A percentile compares a stretch with the other conserved stretches of the same genome.
These are phyloP conservation scores for Pterulicium gracile DNA, from an alignment of 1,284 basidiomycete genomes.

Conservation along the genomic window DNA sequence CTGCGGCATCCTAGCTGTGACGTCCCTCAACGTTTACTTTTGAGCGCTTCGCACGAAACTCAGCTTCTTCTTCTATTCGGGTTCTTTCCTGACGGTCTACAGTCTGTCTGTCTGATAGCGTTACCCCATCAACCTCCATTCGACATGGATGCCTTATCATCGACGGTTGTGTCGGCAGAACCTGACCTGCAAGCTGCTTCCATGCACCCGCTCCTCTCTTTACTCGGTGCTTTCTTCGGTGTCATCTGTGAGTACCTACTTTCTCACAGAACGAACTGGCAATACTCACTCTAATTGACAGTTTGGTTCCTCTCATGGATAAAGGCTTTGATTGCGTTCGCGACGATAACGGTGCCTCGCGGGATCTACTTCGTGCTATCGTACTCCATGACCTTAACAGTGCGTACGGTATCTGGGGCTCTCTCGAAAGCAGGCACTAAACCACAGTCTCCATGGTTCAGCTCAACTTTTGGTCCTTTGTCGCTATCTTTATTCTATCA, in stretches of 20 bases:
- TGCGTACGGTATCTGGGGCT: slow-evolving; percentile 20
- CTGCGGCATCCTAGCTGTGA: too few relatives aligned
- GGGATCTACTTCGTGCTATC: slow-evolving; percentile 71
- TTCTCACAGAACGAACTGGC: too few relatives aligned
- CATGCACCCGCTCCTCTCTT: slow-evolving; percentile 54
- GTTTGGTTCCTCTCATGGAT: slow-evolving; percentile 77
- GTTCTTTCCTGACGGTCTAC: too few relatives aligned
- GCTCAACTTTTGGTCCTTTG: slow-evolving; percentile 85
- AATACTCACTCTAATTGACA: too few relatives aligned
- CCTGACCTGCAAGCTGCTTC: not conserved
- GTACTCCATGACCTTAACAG: slow-evolving; percentile 82
- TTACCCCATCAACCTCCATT: too few relatives aligned
- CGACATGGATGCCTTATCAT: too few relatives aligned
- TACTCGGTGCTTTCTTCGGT: slow-evolving; percentile 79
- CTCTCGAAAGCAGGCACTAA: not conserved
- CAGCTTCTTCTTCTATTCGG: too few relatives aligned
- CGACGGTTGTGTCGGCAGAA: too few relatives aligned
- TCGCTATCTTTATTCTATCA: slow-evolving; percentile 60
- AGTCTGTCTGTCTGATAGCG: too few relatives aligned
- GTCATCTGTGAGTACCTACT: slow-evolving; percentile 59
- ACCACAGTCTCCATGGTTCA: too few relatives aligned
- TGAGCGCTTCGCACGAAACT: too few relatives aligned
- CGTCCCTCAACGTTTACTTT: too few relatives aligned
- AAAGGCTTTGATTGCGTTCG: slow-evolving; percentile 60
- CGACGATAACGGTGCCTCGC: slow-evolving; percentile 72